Evolutionary conservation across 495 filamentous ascomycete species (phyloP), one percentile per base, ranked within the genome.

Genomic region (Talaromyces proteolyticus): DNA sequence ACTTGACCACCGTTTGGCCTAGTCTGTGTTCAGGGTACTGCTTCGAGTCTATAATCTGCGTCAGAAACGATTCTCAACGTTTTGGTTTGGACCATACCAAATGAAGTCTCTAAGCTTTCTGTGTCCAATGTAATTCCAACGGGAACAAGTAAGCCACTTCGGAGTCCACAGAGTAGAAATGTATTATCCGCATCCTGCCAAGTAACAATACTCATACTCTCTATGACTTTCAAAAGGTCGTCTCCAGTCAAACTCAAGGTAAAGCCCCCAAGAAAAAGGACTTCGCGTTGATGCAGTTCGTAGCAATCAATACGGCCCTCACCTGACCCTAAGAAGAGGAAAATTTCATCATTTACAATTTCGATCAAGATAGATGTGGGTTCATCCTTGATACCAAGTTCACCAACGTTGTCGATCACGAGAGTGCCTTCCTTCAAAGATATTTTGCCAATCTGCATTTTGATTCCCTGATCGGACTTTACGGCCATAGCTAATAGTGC

Each of bases 131-230:
- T 24, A 11, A 72, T 51, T 2, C 62, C 57, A 40, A 73, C 66
- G 12, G 64, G 53, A n/a, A 72, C 57, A 21, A 75, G 58, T 20
- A 65, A 65, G 20, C 72, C 72, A 53, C 72, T 67, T 22, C 72
- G 67, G 24, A 75, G 57, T 17, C 72, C 72, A 40, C 72, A 75
- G 6, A 73, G 62, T 8, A 75, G 37, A 48, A 59, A 53, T n/a
- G 56, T 49, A 4, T 44, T 53, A 22, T 53, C 38, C 14, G 43
- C 18, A 10, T 37, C 44, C 4, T 38, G 42, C 6, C 54, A 38
- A 12, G 26, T 57, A 22, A 72, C 51, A 7, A 57, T 42, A 19
- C 61, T 57, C 50, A 75, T 51, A 12, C 67, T 70, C 40, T 73
- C 68, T 40, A 75, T 61, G 4, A 68, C 66, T n/a, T 53, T 64